Conservation (phyloP, 768 basidiomycete species). For the Suillus weaverae region DNA sequence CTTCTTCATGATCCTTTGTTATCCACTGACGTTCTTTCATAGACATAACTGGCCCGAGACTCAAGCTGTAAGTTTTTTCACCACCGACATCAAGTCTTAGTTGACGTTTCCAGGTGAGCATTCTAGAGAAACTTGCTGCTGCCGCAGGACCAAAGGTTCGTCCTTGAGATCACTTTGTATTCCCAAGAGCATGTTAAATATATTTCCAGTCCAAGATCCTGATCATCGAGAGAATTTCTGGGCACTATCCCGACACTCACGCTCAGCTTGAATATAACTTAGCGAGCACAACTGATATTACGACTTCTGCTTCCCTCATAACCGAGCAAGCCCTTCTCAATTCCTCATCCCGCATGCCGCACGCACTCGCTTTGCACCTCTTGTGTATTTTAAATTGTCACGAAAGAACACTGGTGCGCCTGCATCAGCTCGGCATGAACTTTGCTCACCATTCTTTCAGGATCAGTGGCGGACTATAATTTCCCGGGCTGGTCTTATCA, state of each 20-base stretch:
- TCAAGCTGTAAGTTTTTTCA: constrained; percentile 3
- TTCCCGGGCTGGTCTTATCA: neutral
- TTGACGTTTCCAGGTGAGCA: neutral
- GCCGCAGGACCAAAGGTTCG: constrained; percentile 8
- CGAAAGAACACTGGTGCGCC: constrained; percentile 2
- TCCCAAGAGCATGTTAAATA: neutral
- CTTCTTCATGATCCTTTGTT: neutral
- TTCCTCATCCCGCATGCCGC: neutral
- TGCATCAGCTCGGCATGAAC: neutral
- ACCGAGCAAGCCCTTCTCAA: neutral
- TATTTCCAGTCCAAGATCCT: constrained; percentile 5
- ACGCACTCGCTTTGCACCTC: neutral
- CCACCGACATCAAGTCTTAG: neutral
- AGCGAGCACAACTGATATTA: neutral
- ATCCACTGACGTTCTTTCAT: neutral
- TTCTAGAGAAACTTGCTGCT: constrained; percentile 1
- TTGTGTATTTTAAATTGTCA: constrained; percentile 6
- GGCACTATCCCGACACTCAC: neutral
- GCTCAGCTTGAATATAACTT: neutral
- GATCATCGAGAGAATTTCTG: constrained; percentile 5
- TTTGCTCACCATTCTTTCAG: neutral
- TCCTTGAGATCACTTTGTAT: neutral
- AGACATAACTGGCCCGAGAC: constrained; percentile 19
- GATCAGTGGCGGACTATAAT: constrained; percentile 2
- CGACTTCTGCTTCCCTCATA: neutral